Base-by-base conservation (phyloP, 805 yeast species). In the Hanseniaspora hatyaiensis region DNA sequence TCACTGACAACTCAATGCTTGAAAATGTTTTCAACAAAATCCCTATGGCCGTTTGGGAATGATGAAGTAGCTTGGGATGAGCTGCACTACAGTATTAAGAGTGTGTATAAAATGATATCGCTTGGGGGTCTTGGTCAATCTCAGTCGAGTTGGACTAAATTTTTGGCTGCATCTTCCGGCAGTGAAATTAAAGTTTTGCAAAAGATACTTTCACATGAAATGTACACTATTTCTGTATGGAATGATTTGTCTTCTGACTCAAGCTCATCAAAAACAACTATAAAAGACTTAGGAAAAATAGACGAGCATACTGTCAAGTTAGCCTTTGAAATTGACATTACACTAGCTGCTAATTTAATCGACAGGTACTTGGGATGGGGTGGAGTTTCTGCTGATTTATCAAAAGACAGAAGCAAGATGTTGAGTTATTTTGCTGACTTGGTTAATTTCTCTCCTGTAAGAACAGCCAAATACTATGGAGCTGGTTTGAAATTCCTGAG, bases 11-110 rank as follows among this genome's bases (percentile, higher is more conserved):
- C 74, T 49, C 86, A 85, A 15, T 73, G 81, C 0, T 68, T 92
- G 36, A 71, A 81, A 1, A 88, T 97, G 96, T 92, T 86, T 59
- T 69, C 69, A 20, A 70, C 67, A 39, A 69, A 74, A 18, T 68
- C 76, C 1, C 67, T 72, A 3, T 81, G 80, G 66, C 96, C 97
- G 13, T 87, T 72, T 65, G 97, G 98, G 3, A 80, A 86, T 9
- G 86, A 89, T 58, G 70, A 74, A 37, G 63, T 84, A 52, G 78
- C 78, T 4, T 45, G 49, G 49, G 49, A 45, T 23, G 23, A 37
- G 13, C 18, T 45, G 18, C 18, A 37, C 22, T 36, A 15, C 13
- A 36, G 36, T 19, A 29, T 43, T n/a, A 36, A 29, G 12, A 28
- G 24, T 6, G 16, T 43, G 2, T 34, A 22, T 6, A 19, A 36